These are phyloP conservation scores for Aspergillus ostianus DNA, from an alignment of 495 filamentous ascomycete species.

Conservation along the genomic window DNA sequence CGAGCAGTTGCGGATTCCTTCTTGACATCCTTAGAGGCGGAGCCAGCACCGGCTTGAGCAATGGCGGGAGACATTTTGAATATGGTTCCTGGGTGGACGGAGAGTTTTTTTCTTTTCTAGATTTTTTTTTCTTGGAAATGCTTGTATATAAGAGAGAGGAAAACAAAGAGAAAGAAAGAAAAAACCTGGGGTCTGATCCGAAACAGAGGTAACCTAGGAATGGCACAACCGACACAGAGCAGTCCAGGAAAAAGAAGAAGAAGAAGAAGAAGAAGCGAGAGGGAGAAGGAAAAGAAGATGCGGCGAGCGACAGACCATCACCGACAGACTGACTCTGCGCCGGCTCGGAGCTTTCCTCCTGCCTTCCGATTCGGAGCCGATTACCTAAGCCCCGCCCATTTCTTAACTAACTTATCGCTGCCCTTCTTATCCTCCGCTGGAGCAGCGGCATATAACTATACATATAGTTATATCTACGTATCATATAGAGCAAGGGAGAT, in stretches of 20 bases:
- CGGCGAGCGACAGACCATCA: not conserved
- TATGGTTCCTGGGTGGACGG: not conserved
- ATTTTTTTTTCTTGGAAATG: slow-evolving; percentile 15
- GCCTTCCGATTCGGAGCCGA: slow-evolving; percentile 3
- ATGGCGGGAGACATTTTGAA: slow-evolving; percentile 52
- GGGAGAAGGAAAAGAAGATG: too few relatives aligned
- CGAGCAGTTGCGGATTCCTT: slow-evolving; percentile 87
- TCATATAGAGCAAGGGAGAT: not conserved
- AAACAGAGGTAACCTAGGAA: slow-evolving; percentile 3
- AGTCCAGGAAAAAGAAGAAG: slow-evolving; percentile 8
- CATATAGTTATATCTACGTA: too few relatives aligned
- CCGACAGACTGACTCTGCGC: slow-evolving; percentile 12
- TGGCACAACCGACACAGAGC: slow-evolving; percentile 2
- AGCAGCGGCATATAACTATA: too few relatives aligned
- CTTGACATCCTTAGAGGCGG: slow-evolving; percentile 65
- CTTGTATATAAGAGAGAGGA: slow-evolving; percentile 12
- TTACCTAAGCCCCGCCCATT: slow-evolving; percentile 28
- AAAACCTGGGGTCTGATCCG: not conserved
- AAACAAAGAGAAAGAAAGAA: slow-evolving; percentile 9
- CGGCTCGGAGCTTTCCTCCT: slow-evolving; percentile 21
- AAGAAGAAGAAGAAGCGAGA: not conserved
- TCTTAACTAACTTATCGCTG: not conserved
- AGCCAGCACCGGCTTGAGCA: slow-evolving; percentile 43
- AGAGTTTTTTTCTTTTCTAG: slow-evolving; percentile 5
- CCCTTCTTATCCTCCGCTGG: too few relatives aligned